A percentile compares a stretch with the other conserved stretches of the same genome.
Evolutionary conservation across 129 eudicot species (phyloP).

Genomic region (Lonicera japonica): DNA sequence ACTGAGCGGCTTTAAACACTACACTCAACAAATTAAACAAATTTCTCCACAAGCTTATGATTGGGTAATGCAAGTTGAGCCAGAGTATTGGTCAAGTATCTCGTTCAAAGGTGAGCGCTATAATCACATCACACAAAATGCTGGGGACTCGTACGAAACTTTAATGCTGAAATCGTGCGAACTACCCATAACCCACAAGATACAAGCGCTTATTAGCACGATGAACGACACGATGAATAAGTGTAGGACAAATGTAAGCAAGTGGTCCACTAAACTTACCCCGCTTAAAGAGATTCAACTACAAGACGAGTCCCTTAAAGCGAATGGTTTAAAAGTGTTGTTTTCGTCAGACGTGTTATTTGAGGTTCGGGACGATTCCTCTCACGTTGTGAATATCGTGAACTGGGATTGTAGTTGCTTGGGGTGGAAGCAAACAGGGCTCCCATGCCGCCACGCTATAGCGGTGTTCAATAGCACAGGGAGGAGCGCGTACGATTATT

Average conservation of each 20-base stretch:
- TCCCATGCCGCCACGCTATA: slow-evolving; percentile 75
- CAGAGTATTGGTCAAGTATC: slow-evolving; percentile 56
- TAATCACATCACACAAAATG: slow-evolving; percentile 46
- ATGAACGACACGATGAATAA: slow-evolving; percentile 30
- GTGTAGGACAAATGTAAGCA: slow-evolving; percentile 40
- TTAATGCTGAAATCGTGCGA: slow-evolving; percentile 51
- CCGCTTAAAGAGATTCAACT: slow-evolving; percentile 54
- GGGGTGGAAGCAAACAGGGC: slow-evolving; percentile 56
- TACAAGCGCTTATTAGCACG: slow-evolving; percentile 47
- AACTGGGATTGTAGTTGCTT: slow-evolving; percentile 72
- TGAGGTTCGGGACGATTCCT: slow-evolving; percentile 73
- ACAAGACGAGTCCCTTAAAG: slow-evolving; percentile 42
- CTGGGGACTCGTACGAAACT: slow-evolving; percentile 33
- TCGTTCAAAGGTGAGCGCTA: slow-evolving; percentile 57
- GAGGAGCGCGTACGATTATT: slow-evolving; percentile 51
- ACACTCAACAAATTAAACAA: slow-evolving; percentile 50
- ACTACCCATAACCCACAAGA: slow-evolving; percentile 49
- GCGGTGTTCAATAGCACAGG: slow-evolving; percentile 54
- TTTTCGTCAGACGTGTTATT: slow-evolving; percentile 60
- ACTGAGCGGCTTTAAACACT: slow-evolving; percentile 37
- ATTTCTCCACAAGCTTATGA: slow-evolving; percentile 64
- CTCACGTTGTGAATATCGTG: slow-evolving; percentile 65
- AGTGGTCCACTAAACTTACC: slow-evolving; percentile 55
- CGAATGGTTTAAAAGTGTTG: slow-evolving; percentile 53
- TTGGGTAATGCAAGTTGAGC: slow-evolving; percentile 68